These are phyloP conservation scores for Nothophaeocryptopus gaeumannii DNA, from an alignment of 2,329 filamentous ascomycete species.

Conservation along the genomic window DNA sequence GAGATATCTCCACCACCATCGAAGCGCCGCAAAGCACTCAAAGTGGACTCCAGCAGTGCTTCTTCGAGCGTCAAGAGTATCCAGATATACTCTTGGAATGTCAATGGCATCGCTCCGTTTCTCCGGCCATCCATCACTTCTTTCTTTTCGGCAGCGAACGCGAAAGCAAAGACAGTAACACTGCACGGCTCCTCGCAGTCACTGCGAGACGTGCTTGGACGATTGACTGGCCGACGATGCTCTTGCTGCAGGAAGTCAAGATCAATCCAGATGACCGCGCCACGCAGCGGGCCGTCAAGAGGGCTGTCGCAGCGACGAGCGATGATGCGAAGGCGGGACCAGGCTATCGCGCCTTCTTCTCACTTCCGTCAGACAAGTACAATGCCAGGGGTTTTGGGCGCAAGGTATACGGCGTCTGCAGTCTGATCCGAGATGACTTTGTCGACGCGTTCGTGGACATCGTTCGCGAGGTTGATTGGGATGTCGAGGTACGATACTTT, in stretches of 20 bases:
- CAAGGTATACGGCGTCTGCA: conserved; percentile 54
- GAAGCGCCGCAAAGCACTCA: conserved; percentile 23
- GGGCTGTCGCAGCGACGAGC: conserved; percentile 34
- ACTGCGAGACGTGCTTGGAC: conserved; percentile 44
- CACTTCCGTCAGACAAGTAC: conserved; percentile 48
- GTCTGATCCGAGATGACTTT: conserved; percentile 49
- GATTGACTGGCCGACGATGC: conserved; percentile 44
- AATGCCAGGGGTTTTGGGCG: conserved; percentile 52
- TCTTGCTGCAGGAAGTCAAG: conserved; percentile 53
- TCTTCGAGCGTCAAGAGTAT: conserved; percentile 18
- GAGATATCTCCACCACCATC: conserved; percentile 33
- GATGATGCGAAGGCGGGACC: conserved; percentile 30
- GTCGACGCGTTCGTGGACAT: conserved; percentile 25
- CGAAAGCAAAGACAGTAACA: too few species aligned
- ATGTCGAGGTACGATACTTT: conserved; percentile 33
- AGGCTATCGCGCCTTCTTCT: conserved; percentile 45
- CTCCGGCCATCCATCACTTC: conserved; percentile 41
- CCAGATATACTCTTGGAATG: conserved; percentile 48
- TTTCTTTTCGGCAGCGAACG: conserved; percentile 32
- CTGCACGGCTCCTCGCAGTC: neutral
- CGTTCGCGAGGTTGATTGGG: conserved; percentile 49
- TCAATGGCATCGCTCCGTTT: conserved; percentile 49
- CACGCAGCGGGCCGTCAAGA: conserved; percentile 41
- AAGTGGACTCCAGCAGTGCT: neutral
- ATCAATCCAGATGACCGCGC: conserved; percentile 41